Evolutionary conservation across 495 filamentous ascomycete species (phyloP), one percentile per base, ranked within the genome.

Genomic region (Bacidia gigantensis): DNA sequence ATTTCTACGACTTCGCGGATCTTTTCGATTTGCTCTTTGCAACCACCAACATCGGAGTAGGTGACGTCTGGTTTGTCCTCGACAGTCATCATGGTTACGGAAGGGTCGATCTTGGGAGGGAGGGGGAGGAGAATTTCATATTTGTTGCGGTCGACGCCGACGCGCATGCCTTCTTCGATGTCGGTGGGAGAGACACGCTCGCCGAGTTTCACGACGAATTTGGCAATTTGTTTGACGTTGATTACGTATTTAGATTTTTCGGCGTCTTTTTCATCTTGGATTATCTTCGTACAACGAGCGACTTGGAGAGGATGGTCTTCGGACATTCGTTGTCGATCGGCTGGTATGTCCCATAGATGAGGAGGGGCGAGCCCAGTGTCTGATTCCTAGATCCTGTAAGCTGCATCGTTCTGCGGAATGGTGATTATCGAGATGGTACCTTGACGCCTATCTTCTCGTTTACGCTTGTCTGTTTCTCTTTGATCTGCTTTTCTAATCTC

Each of bases 221-320:
- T 98, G 65, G 92, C 92, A 56, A 98, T 97, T 67, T 98, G 92
- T 72, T 98, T 98, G 58, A 98, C 92, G 69, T 97, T 98, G 78
- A 98, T 98, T 63, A 98, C 89, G 74, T 98, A 98, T 82, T 97
- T 97, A 79, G 84, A 92, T 79, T 98, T 98, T 59, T 95, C 87
- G 26, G 83, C 71, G 71, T 98, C 89, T 71, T 94, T 92, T 65
- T 95, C 92, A 68, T 95, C 89, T 52, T 86, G 81, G 55, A 98
- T 98, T 67, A 98, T 98, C 77, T 98, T 98, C 47, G 92, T 98
- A 75, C 92, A 98, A 58, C 92, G 79, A 58, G 92, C 93, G 35
- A 98, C 92, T 71, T 98, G 92, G 58, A 98, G 74, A 21, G 92
- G 93, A 64, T 98, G 92, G 72, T 98, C 92, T 67, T 98, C 92